Base-by-base conservation (phyloP, 257 asterid species). In the Scutellaria baicalensis region DNA sequence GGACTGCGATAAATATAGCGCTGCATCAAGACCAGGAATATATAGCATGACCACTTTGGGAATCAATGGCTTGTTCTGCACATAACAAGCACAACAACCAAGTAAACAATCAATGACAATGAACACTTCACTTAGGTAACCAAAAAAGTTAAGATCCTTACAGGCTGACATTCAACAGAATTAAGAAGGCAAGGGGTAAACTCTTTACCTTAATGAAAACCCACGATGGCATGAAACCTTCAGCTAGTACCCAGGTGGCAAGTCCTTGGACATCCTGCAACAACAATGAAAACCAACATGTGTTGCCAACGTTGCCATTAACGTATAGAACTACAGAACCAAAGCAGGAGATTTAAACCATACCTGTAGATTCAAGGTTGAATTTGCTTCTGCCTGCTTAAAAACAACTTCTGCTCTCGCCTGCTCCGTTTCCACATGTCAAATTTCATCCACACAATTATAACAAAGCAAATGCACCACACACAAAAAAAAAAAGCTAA, bases 181-280 rank as follows among this genome's bases (percentile, higher is more conserved):
- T 36, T 16, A 21, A 64, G 20, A 59, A 51, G 73, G 73, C 18
- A 13, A 54, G 14, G 16, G 33, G 49, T 8, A 55, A 57, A 62
- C 21, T 68, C 73, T 65, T 84, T 83, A 89, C 99, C 80, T 91
- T 93, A 75, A 93, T 86, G 81, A 93, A 93, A 77, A 80, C 85
- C 97, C 97, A 93, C 2, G 99, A 86, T 0, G 99, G 99, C 97
- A 89, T 93, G 84, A 91, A 82, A 33, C 97, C 97, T 36, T 93
- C 96, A 39, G 92, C 96, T 68, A 94, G 96, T 71, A 91, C 96
- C 99, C 97, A 94, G 64, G 95, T 89, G 56, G 85, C 95, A 68
- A 91, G 95, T 48, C 96, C 97, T 83, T 94, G 97, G 52, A 89
- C 89, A 52, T 94, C 97, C 97, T 94, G 79, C 54, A 66, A 60